Base-by-base conservation (phyloP, 345 rosid species). In the Toxicodendron radicans region DNA sequence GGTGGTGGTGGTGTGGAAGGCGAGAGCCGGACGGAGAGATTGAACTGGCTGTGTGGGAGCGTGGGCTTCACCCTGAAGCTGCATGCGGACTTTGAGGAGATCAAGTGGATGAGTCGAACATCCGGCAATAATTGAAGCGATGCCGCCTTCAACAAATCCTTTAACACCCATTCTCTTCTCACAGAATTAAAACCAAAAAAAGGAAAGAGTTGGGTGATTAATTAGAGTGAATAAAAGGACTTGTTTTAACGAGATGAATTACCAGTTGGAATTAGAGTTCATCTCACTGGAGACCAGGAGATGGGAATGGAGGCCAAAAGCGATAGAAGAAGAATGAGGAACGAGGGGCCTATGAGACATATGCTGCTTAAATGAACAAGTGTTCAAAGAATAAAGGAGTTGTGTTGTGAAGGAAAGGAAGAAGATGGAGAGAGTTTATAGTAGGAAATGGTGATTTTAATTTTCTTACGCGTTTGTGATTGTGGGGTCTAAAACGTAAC, bases 61-160 rank as follows among this genome's bases (percentile, higher is more conserved):
- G 45, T 66, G 79, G 35, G 77, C 62, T 79, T 91, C 98, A 0
- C 98, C 97, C 60, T 91, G 93, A 33, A 91, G 93, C 64, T 93
- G 97, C 98, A 93, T 88, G 7, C 97, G 95, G 70, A 93, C 98
- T 70, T 93, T 91, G 86, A 93, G 78, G 5, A 93, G 87, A 73
- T 93, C 98, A 12, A 93, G 95, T 1, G 98, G 97, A 79, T 93
- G 98, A 38, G 98, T 93, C 2, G 90, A 78, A 68, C 93, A 87
- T 4, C 97, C 98, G 0, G 97, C 97, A 24, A 93, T 82, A 58
- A 89, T 84, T 0, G 97, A 89, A 18, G 98, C 98, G 20, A 91
- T 81, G 45, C 98, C 98, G 73, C 98, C 98, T 81, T 93, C 98
- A 16, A 87, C 93, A 38, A 93, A 93, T 1, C 95, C 97, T 79